phyloP scores from a whole-genome alignment of 768 basidiomycete species.

The Gloeostereum incarnatum region DNA sequence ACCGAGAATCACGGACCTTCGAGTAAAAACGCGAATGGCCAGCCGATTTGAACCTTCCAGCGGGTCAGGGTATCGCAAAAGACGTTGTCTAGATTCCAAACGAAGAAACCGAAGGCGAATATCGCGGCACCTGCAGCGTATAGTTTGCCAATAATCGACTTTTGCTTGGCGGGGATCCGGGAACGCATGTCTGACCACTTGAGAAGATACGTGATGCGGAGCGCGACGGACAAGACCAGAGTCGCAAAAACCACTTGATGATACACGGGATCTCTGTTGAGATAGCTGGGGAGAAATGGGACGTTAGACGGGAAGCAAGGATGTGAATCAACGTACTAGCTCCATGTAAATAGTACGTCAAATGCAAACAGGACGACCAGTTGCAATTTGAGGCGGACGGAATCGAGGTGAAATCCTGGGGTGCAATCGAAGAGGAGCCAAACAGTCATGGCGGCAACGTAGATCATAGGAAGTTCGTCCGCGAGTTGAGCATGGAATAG shows the following conservation, averaged over 20 bases:
- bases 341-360: conserved; percentile 56
- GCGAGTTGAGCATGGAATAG: conserved; percentile 70
- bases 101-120: conserved; percentile 56
- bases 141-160: conserved; percentile 27
- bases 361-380: conserved; percentile 32
- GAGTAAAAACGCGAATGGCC: conserved; percentile 57
- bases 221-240: conserved; percentile 38
- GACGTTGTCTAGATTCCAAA: conserved; percentile 80
- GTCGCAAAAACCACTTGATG: conserved; percentile 68
- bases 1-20: conserved; percentile 42
- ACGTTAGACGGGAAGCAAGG: background rate
- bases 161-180: conserved; percentile 32
- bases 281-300: conserved; percentile 28
- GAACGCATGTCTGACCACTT: conserved; percentile 27
- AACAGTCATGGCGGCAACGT: conserved; percentile 51
- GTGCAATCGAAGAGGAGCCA: conserved; percentile 52
- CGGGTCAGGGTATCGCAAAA: conserved; percentile 52
- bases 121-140: conserved; percentile 44
- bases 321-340: conserved; percentile 48
- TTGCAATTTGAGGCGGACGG: conserved; percentile 26
- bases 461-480: conserved; percentile 81
- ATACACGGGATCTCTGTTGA: conserved; percentile 69
- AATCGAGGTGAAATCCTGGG: conserved; percentile 36
- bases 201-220: conserved; percentile 46
- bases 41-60: conserved; percentile 49